Conservation (phyloP, 1,284 basidiomycete species). For the Sanguinoderma infundibulare region DNA sequence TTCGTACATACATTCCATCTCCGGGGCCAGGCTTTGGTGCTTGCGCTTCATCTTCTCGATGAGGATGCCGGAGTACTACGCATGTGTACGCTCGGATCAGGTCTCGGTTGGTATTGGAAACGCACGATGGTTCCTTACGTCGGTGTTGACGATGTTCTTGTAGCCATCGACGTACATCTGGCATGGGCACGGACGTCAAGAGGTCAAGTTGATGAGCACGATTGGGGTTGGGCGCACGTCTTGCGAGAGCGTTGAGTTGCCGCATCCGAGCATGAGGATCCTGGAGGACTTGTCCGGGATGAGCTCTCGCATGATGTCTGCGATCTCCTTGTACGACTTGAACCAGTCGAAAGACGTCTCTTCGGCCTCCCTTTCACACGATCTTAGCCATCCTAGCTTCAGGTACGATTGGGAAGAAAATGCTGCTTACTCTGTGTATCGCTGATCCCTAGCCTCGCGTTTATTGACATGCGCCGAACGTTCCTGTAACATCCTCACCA, state of each 20-base stretch:
- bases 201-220: not conserved
- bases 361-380: constrained; percentile 55
- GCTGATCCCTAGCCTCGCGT: constrained; percentile 56
- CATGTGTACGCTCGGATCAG: not conserved
- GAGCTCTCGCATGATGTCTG: constrained; percentile 58
- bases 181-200: not conserved
- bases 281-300: constrained; percentile 68
- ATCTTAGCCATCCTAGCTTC: not conserved
- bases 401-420: not conserved
- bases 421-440: constrained; percentile 64
- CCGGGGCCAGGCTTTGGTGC: constrained; percentile 57
- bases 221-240: constrained; percentile 48
- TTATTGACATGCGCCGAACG: not conserved
- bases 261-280: constrained; percentile 91
- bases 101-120: not conserved
- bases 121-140: constrained; percentile 53
- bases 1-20: constrained; percentile 80
- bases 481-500: constrained; percentile 50
- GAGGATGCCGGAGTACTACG: constrained; percentile 79
- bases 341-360: constrained; percentile 87
- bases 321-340: constrained; percentile 74
- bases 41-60: constrained; percentile 81
- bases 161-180: constrained; percentile 94
- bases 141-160: constrained; percentile 82
- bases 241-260: constrained; percentile 83